These are phyloP conservation scores for Albifimbria verrucaria DNA, from an alignment of 2,329 filamentous ascomycete genomes.

Conservation along the genomic window DNA sequence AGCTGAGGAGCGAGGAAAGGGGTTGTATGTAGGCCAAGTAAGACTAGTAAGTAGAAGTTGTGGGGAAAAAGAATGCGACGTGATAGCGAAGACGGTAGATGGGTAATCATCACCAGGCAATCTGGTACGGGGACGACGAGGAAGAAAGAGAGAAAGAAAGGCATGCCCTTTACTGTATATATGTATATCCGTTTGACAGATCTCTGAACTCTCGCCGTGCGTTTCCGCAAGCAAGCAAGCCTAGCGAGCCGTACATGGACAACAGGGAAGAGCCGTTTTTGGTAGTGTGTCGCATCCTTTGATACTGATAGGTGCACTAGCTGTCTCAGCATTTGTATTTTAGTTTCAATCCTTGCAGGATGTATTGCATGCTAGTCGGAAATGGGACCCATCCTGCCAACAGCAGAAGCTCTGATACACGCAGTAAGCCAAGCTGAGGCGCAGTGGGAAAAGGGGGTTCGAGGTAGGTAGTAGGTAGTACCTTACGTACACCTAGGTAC, in stretches of 20 bases:
- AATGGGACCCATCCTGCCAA: not conserved
- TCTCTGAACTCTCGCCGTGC: not conserved
- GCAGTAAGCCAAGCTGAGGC: no score
- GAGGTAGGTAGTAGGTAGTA: no score
- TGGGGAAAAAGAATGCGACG: not conserved
- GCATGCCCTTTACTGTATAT: conserved; percentile 1
- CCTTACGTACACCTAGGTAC: no score
- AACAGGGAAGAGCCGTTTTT: not conserved
- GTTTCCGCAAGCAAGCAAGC: no score
- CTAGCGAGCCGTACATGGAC: not conserved
- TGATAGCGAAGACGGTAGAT: not conserved
- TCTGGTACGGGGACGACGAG: not conserved
- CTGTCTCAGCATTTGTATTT: not conserved
- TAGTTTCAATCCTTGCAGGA: not conserved
- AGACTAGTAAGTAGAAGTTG: not conserved
- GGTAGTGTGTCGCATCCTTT: not conserved
- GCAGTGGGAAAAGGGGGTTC: no score
- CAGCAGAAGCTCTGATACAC: no score
- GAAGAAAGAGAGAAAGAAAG: not conserved
- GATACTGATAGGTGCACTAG: not conserved
- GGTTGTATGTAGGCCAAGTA: not conserved
- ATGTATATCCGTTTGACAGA: conserved; percentile 1
- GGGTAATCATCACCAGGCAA: not conserved
- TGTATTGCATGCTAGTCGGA: no score
- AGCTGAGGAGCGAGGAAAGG: conserved; percentile 24